Conservation (phyloP, 225 moss, liverwort and hornwort species). For the Asterella californica region DNA sequence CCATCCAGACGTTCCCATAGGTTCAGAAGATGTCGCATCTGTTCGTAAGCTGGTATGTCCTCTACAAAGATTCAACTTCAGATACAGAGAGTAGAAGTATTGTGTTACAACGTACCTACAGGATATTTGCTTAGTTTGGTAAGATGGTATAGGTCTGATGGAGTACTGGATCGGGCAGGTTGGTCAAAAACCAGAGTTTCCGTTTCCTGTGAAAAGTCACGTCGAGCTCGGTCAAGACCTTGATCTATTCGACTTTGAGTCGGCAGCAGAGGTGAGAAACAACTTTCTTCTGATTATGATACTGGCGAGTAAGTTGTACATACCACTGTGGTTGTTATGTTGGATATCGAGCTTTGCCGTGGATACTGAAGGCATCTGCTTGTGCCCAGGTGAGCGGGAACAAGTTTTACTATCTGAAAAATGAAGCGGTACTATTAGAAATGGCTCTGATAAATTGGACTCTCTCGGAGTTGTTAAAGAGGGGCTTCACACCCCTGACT, state of each 20-base stretch:
- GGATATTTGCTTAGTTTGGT: neutral
- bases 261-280: slow-evolving; percentile 69
- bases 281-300: neutral
- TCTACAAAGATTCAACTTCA: neutral
- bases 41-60: slow-evolving; percentile 67
- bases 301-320: neutral
- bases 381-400: slow-evolving; percentile 76
- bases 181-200: slow-evolving; percentile 65
- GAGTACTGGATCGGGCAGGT: slow-evolving; percentile 41
- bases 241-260: slow-evolving; percentile 89
- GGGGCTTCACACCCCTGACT: slow-evolving; percentile 79
- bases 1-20: slow-evolving; percentile 86
- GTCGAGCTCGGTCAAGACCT: slow-evolving; percentile 82
- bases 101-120: neutral
- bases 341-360: too few relatives aligned
- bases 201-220: slow-evolving; percentile 75
- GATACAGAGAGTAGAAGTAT: too few relatives aligned
- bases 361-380: neutral
- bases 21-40: slow-evolving; percentile 73
- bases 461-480: slow-evolving; percentile 59
- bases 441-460: slow-evolving; percentile 98
- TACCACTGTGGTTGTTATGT: neutral
- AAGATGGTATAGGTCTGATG: neutral
- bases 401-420: slow-evolving; percentile 97
- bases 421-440: slow-evolving; percentile 95